Conservation (phyloP, 345 rosid species). For the Linum tenue region DNA sequence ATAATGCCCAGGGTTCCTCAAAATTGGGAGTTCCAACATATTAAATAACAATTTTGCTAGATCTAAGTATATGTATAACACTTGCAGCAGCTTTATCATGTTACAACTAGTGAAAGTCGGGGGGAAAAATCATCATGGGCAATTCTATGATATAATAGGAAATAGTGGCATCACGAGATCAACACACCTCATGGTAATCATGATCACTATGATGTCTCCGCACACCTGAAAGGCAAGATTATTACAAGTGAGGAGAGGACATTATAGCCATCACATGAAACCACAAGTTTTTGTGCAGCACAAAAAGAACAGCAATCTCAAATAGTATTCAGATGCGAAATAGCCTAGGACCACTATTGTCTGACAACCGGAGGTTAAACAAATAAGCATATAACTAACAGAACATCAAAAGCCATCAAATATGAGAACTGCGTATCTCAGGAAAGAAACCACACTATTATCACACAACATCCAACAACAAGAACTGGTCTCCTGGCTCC, state of each 20-base stretch:
- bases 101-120: neutral
- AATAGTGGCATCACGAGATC: neutral
- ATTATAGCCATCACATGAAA: neutral
- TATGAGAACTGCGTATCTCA: too few species aligned
- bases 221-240: conserved; percentile 35
- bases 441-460: too few species aligned
- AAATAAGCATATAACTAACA: too few species aligned
- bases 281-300: neutral
- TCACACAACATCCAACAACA: too few species aligned
- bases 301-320: neutral
- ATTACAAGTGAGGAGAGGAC: neutral
- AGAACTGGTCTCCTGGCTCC: too few species aligned
- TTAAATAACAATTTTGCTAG: too few species aligned
- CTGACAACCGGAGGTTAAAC: too few species aligned
- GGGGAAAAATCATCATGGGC: neutral
- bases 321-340: too few species aligned
- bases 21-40: neutral
- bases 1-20: neutral
- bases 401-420: too few species aligned
- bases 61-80: neutral
- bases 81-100: neutral
- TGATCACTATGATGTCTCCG: conserved; percentile 38
- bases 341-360: too few species aligned
- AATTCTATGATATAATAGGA: neutral
- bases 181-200: conserved; percentile 48